phyloP scores from a whole-genome alignment of 163 green algal species.

The Chlorella variabilis region DNA sequence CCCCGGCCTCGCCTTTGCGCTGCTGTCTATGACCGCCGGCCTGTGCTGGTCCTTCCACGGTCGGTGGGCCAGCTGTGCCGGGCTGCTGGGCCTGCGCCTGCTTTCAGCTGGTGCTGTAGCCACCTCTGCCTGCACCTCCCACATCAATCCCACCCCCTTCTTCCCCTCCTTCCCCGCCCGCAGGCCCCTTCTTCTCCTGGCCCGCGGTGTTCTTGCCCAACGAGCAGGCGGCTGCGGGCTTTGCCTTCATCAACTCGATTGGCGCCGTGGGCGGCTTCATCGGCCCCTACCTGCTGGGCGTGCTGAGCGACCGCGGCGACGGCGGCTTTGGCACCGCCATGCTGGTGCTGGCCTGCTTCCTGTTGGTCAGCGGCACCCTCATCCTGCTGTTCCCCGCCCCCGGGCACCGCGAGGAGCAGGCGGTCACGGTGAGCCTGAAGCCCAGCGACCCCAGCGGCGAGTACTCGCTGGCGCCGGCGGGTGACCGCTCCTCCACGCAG shows the following conservation, averaged over 20 bases:
- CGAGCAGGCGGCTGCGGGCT: conserved; percentile 30
- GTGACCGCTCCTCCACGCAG: neutral
- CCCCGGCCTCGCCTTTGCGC: conserved; percentile 31
- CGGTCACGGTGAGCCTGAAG: neutral
- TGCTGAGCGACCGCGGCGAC: conserved; percentile 23
- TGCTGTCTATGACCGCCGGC: conserved; percentile 38
- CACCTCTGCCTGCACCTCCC: no score
- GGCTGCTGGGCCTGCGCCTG: neutral
- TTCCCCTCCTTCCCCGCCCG: neutral
- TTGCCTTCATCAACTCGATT: conserved; percentile 57
- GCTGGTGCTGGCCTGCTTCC: conserved; percentile 30
- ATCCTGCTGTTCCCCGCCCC: conserved; percentile 41
- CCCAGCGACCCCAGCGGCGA: no score
- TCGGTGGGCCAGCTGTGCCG: neutral
- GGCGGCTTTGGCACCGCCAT: conserved; percentile 38
- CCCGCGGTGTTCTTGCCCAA: conserved; percentile 48
- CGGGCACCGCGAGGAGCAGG: neutral
- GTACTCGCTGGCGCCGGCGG: neutral
- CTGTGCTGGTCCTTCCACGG: conserved; percentile 50
- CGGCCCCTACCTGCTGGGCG: conserved; percentile 50
- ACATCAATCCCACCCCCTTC: neutral
- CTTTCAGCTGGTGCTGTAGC: no score
- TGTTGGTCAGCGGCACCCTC: conserved; percentile 27
- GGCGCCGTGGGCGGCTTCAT: conserved; percentile 56
- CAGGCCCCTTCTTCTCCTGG: conserved; percentile 61